Evolutionary conservation across 164 flowering plant genomes (phyloP).

Genomic region (Nelumbo lutea): DNA sequence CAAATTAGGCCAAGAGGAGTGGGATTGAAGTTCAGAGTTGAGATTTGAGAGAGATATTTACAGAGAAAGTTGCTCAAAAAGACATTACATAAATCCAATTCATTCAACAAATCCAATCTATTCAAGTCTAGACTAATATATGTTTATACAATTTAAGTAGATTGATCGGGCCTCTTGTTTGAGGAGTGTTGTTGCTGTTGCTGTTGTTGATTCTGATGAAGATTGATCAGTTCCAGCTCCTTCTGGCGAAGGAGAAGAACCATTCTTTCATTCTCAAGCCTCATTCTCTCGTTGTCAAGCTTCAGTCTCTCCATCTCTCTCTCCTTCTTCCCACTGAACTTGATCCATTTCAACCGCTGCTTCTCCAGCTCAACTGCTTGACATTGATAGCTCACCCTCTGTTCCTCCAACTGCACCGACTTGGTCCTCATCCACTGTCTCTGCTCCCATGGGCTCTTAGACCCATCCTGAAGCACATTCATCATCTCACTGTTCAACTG

Average conservation of each 20-base stretch:
- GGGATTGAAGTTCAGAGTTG: too few relatives aligned
- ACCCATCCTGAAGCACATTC: constrained; percentile 35
- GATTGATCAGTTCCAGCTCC: constrained; percentile 35
- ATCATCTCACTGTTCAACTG: constrained; percentile 30
- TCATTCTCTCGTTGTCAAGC: constrained; percentile 42
- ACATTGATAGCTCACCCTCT: constrained; percentile 35
- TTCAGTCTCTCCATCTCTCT: constrained; percentile 56
- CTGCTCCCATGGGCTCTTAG: constrained; percentile 46
- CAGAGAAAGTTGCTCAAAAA: too few relatives aligned
- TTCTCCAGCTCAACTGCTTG: constrained; percentile 67
- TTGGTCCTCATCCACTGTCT: constrained; percentile 56
- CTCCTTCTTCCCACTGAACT: constrained; percentile 71
- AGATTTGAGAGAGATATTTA: too few relatives aligned
- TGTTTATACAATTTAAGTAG: constrained; percentile 23
- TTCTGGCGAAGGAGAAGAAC: constrained; percentile 35
- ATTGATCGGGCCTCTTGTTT: constrained; percentile 28
- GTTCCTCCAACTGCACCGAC: constrained; percentile 55
- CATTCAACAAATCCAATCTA: background rate
- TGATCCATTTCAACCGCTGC: constrained; percentile 73
- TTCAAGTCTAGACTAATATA: background rate
- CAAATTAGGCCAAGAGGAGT: too few relatives aligned
- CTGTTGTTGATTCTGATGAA: constrained; percentile 11
- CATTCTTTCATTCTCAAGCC: constrained; percentile 55
- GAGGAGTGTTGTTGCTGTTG: background rate
- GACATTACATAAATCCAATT: background rate